phyloP scores from a whole-genome alignment of 2,329 filamentous ascomycete species.

The Ceratocystis eucalypticola region DNA sequence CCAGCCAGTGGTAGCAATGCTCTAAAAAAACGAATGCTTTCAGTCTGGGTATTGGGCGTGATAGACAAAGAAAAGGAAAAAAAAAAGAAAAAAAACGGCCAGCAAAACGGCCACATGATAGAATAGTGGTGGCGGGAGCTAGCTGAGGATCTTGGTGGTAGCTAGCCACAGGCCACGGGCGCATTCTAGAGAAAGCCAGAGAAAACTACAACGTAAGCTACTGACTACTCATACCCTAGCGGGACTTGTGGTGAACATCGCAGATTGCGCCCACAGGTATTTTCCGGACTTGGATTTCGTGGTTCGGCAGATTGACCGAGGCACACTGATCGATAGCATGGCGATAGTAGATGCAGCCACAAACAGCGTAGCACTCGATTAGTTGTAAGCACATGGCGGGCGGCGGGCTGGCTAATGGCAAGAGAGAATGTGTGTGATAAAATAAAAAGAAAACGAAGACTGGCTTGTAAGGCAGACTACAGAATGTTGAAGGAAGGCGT shows the following conservation, averaged over 20 bases:
- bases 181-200: background rate
- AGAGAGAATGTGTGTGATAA: background rate
- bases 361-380: conserved; percentile 73
- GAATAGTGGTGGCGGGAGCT: background rate
- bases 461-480: too few species aligned
- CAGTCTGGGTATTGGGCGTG: background rate
- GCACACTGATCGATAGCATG: conserved; percentile 76
- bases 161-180: background rate
- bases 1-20: conserved; percentile 6
- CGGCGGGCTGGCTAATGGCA: conserved; percentile 3
- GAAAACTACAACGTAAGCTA: too few species aligned
- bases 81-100: background rate
- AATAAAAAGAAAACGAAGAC: background rate
- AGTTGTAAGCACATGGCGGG: conserved; percentile 72
- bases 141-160: background rate
- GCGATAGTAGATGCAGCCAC: conserved; percentile 75
- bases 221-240: background rate
- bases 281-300: conserved; percentile 57
- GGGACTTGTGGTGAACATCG: conserved; percentile 23
- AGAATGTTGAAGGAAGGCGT: too few species aligned
- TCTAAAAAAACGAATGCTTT: conserved; percentile 2
- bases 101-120: background rate
- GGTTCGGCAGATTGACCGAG: conserved; percentile 59
- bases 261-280: conserved; percentile 78
- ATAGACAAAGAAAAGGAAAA: background rate